Conservation (phyloP, 495 filamentous ascomycete species). For the Podospora pseudoanserina region DNA sequence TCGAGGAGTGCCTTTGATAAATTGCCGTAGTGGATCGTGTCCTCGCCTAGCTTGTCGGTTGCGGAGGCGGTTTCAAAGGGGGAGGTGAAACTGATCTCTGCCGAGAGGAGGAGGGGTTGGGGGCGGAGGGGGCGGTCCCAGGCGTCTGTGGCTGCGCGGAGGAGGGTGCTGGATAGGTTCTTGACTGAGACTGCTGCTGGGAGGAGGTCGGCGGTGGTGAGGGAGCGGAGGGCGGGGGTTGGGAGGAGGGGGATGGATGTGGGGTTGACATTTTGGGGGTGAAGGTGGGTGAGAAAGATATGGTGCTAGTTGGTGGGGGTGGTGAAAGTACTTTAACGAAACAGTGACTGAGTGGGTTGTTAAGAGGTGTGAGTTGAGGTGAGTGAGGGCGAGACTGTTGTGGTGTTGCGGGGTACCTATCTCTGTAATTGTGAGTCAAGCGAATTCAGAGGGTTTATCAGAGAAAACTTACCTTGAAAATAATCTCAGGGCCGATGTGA, state of each 20-base stretch:
- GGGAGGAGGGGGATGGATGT: conserved; percentile 23
- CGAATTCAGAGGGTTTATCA: not conserved
- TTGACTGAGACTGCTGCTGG: conserved; percentile 44
- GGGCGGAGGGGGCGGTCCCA: conserved; percentile 49
- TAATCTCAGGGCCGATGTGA: not conserved
- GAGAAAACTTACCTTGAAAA: not conserved
- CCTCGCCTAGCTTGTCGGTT: conserved; percentile 46
- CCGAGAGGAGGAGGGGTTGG: conserved; percentile 54
- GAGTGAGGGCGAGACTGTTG: not conserved
- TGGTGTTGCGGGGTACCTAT: not conserved
- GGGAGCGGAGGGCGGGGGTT: conserved; percentile 28
- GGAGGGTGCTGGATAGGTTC: conserved; percentile 47
- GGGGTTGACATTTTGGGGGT: not conserved
- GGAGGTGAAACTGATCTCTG: conserved; percentile 43
- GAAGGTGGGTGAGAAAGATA: not conserved
- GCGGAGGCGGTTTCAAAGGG: conserved; percentile 48
- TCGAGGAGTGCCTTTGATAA: conserved; percentile 52
- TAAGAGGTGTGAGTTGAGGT: not conserved
- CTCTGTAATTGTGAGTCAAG: not conserved
- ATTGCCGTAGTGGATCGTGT: conserved; percentile 60
- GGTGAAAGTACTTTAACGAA: not conserved
- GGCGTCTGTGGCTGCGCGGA: conserved; percentile 46
- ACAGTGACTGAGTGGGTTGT: too few species aligned
- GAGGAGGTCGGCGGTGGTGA: conserved; percentile 34
- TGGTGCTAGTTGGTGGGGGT: not conserved